phyloP scores from a whole-genome alignment of 2,329 filamentous ascomycete species.

The Botrytis fabae region DNA sequence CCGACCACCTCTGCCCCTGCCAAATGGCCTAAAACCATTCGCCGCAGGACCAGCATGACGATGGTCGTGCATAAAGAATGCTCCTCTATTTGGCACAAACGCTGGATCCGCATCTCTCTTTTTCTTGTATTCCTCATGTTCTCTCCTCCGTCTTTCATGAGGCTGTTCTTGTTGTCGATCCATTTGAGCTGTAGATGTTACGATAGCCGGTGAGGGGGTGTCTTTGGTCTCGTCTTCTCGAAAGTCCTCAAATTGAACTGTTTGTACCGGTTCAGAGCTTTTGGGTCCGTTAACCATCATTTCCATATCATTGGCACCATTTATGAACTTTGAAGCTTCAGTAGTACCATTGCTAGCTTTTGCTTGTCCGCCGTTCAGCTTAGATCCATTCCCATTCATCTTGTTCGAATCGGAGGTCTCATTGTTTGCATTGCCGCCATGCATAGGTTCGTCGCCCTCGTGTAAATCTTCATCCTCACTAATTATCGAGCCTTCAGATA shows the following conservation, averaged over 20 bases:
- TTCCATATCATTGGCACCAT: slow-evolving; percentile 51
- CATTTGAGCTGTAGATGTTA: slow-evolving; percentile 44
- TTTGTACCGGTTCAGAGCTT: slow-evolving; percentile 35
- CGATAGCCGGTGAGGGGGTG: slow-evolving; percentile 37
- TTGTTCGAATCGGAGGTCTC: slow-evolving; percentile 33
- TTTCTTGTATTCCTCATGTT: slow-evolving; percentile 89
- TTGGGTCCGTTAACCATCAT: slow-evolving; percentile 56
- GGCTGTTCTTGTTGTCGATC: slow-evolving; percentile 55
- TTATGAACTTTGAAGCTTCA: slow-evolving; percentile 46
- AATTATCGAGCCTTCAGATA: slow-evolving; percentile 62
- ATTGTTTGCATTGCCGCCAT: slow-evolving; percentile 59
- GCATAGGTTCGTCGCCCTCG: slow-evolving; percentile 65
- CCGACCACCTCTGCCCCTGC: slow-evolving; percentile 59
- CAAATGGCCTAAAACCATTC: slow-evolving; percentile 75
- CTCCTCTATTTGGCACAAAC: slow-evolving; percentile 90
- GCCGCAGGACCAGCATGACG: slow-evolving; percentile 73
- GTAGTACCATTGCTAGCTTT: slow-evolving; percentile 36
- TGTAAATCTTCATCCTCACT: slow-evolving; percentile 62
- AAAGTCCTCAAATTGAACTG: slow-evolving; percentile 40
- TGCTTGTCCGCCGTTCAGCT: slow-evolving; percentile 37
- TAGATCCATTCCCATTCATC: slow-evolving; percentile 42
- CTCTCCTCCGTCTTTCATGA: slow-evolving; percentile 72
- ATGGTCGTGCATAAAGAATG: slow-evolving; percentile 97
- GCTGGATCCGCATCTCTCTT: slow-evolving; percentile 86
- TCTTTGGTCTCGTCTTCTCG: slow-evolving; percentile 34